Evolutionary conservation across 2,329 filamentous ascomycete genomes (phyloP), one percentile per base, ranked within the genome.

Genomic region (Alternaria hordeiaustralica): DNA sequence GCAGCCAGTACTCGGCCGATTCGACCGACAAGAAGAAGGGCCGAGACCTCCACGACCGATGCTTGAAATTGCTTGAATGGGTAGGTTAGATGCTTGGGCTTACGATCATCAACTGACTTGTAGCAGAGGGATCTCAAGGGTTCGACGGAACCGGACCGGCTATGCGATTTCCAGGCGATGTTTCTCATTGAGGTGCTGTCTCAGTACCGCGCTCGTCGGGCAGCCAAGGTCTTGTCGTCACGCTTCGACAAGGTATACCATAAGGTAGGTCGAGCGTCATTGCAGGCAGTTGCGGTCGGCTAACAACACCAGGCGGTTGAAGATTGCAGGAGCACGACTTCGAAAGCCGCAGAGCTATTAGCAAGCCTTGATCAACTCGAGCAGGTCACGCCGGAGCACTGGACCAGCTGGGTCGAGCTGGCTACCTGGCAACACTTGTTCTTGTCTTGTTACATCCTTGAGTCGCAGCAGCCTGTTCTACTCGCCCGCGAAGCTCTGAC

Each of bases 101-200:
- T 13, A 33, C 30, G 41, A 54, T 23, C 12, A 47, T 44, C 23
- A 13, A 54, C 70, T 78, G 56, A 77, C 66, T 36, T 49, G 59
- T 4, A 49, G 36, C 63, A 79, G 77, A 72, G 76, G 46, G 69
- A 75, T 6, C 61, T 68, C 7, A 71, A 74, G 30, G 55, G 70
- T 5, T 67, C 74, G 56, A 64, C 61, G 8, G 73, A 77, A 30
- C 58, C 69, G 11, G 72, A 77, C 7, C 73, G 79, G 36, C 61
- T 81, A 9, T 82, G 78, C 58, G 82, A 84, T 60, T 78, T 80
- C 66, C 83, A 84, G 70, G 79, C 82, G 5, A 70, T 82, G 5
- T 77, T 84, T 26, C 71, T 84, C n/a, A 64, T 82, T 8, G 83
- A 84, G 65, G 59, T 81, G 0, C 75, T 81, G 15, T 79, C 82